Percentiles rank a stretch among this genome's conserved stretches.
Conservation (phyloP, 177 flowering plant genomes). For the Vitis hybrid region DNA sequence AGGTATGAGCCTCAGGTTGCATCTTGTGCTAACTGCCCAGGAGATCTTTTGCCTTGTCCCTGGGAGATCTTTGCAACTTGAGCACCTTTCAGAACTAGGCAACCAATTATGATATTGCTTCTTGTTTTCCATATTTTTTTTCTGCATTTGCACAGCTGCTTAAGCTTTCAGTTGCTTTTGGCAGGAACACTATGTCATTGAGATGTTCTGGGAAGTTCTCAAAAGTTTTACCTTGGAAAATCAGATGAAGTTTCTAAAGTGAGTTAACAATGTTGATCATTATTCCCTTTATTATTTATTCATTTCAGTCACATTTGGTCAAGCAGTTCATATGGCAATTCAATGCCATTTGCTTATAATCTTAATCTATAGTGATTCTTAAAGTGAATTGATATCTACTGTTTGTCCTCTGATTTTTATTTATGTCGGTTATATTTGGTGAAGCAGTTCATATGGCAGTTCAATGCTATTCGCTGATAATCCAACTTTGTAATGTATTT, state of each 20-base stretch:
- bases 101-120: not conserved
- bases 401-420: too few species aligned
- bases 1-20: too few species aligned
- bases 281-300: not conserved
- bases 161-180: constrained; percentile 3
- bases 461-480: too few species aligned
- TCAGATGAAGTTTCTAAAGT: constrained; percentile 92
- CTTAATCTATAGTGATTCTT: too few species aligned
- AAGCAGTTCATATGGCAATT: not conserved
- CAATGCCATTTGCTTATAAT: not conserved
- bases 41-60: too few species aligned
- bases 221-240: constrained; percentile 67
- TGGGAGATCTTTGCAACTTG: too few species aligned
- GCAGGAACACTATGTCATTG: constrained; percentile 84
- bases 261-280: constrained; percentile 26
- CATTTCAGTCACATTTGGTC: not conserved
- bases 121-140: not conserved
- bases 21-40: too few species aligned
- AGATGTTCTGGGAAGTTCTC: constrained; percentile 92
- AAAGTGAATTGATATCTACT: too few species aligned
- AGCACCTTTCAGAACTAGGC: too few species aligned
- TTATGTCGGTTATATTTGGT: too few species aligned
- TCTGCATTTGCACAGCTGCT: not conserved
- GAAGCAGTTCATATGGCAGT: too few species aligned
- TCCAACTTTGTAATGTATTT: too few species aligned